Base-by-base conservation (phyloP, 768 basidiomycete species). In the Lentinula boryana region DNA sequence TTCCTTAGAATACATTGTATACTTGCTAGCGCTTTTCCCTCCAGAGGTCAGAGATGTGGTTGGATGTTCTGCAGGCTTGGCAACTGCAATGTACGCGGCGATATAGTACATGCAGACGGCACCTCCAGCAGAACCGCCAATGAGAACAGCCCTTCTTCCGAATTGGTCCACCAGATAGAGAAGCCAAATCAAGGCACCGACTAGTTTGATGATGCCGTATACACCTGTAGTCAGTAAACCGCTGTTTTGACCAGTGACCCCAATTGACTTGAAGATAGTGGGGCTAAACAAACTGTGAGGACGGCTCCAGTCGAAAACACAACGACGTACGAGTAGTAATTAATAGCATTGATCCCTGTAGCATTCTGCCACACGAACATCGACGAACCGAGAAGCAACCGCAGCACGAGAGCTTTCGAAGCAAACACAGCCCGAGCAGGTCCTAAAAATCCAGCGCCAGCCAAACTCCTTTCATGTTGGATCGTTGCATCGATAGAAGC, bases 221-320 rank as follows among this genome's bases (percentile, higher is more conserved):
- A 82, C 77, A 54, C 81, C 80, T 21, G 80, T 79, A 0, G 77
- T 77, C 58, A 80, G 74, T 9, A 79, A 70, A 8, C 69, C 69
- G 3, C 74, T 76, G 12, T 69, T 76, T 18, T 21, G 7, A 16
- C 76, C 76, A 3, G 70, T 71, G 41, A 83, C 65, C 2, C 81
- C 82, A 38, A 84, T 75, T 3, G 75, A 75, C 33, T 67, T 69
- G 73, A 83, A 80, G 27, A 83, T 74, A 0, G 78, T 80, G 4
- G 80, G 80, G 3, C 70, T 76, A 48, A 12, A 48, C 18, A 48
- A n/a, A 50, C 27, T 3, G 0, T 27, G 27, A 27, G 27, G 27
- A 3, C 27, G 3, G 3, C 27, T 0, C 27, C 59, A 3, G 1
- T 2, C 13, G 36, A 5, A 32, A 52, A 64, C 27, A 27, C 27